phyloP scores from a whole-genome alignment of 805 yeast species.

The Metschnikowia baotianmanensis region DNA sequence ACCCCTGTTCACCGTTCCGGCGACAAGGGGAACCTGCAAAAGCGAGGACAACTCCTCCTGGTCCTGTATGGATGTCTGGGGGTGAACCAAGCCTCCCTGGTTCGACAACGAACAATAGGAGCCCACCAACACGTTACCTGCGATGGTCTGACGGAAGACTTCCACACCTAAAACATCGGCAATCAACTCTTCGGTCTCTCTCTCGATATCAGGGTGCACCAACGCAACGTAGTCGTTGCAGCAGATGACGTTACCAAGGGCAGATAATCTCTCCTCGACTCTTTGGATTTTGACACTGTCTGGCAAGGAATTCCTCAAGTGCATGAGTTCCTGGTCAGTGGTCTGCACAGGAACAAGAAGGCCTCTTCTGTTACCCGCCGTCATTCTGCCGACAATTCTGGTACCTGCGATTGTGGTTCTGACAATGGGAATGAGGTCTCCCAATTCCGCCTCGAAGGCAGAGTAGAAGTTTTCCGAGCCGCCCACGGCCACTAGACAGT shows the following conservation, averaged over 20 bases:
- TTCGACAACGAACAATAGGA: conserved; percentile 92
- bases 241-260: conserved; percentile 96
- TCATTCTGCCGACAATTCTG: conserved; percentile 96
- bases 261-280: conserved; percentile 95
- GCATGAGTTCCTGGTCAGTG: conserved; percentile 97
- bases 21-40: conserved; percentile 95
- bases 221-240: conserved; percentile 98
- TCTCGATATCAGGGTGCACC: conserved; percentile 98
- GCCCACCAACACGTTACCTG: conserved; percentile 97
- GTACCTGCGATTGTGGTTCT: conserved; percentile 98
- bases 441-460: conserved; percentile 96
- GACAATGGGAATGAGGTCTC: conserved; percentile 93
- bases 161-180: conserved; percentile 98
- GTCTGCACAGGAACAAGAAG: conserved; percentile 95
- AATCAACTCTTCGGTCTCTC: conserved; percentile 97
- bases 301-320: conserved; percentile 92
- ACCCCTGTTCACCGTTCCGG: conserved; percentile 98
- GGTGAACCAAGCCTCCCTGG: conserved; percentile 98
- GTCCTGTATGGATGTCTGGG: conserved; percentile 95
- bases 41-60: conserved; percentile 96
- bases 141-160: conserved; percentile 98
- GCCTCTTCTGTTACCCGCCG: conserved; percentile 98
- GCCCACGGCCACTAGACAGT: conserved; percentile 94
- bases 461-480: conserved; percentile 85
- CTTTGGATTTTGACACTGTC: conserved; percentile 94